A percentile compares a stretch with the other conserved stretches of the same genome.
phyloP scores from a whole-genome alignment of 2,329 filamentous ascomycete species.

The Bipolaris gigantea region DNA sequence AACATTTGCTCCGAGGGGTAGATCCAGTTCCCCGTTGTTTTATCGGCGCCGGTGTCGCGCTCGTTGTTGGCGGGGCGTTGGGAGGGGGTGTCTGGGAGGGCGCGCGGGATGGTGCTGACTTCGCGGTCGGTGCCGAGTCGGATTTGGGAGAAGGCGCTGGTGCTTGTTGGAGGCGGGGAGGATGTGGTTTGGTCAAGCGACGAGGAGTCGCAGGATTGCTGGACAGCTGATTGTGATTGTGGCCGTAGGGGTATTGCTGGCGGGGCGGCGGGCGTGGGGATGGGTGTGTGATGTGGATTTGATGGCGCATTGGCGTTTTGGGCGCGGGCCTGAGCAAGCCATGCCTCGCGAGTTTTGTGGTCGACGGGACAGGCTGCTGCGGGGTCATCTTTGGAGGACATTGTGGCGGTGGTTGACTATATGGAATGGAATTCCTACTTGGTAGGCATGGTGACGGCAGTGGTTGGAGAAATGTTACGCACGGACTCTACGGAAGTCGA shows the following conservation, averaged over 20 bases:
- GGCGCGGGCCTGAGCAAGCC: slow-evolving; percentile 71
- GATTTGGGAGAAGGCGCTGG: slow-evolving; percentile 32
- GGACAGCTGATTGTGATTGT: slow-evolving; percentile 21
- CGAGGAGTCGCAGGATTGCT: slow-evolving; percentile 45
- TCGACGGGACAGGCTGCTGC: slow-evolving; percentile 75
- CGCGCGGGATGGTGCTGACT: slow-evolving; percentile 45
- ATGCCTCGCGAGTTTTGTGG: slow-evolving; percentile 82
- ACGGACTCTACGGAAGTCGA: slow-evolving; percentile 22
- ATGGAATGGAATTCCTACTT: slow-evolving; percentile 8
- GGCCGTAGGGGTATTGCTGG: slow-evolving; percentile 12
- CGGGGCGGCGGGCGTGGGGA: slow-evolving; percentile 18
- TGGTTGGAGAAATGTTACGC: slow-evolving; percentile 29
- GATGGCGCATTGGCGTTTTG: slow-evolving; percentile 29
- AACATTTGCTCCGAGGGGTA: slow-evolving; percentile 98
- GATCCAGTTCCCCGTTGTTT: slow-evolving; percentile 83
- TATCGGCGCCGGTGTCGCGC: slow-evolving; percentile 66
- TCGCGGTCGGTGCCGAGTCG: slow-evolving; percentile 50
- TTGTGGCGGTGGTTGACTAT: slow-evolving; percentile 12
- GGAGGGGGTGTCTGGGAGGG: slow-evolving; percentile 34
- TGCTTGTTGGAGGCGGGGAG: slow-evolving; percentile 22
- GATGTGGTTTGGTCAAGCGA: slow-evolving; percentile 37
- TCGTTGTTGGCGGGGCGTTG: slow-evolving; percentile 70
- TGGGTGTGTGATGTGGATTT: slow-evolving; percentile 23
- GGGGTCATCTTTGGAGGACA: slow-evolving; percentile 39
- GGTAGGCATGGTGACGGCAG: slow-evolving; percentile 23